Evolutionary conservation across 768 basidiomycete species (phyloP), one percentile per base, ranked within the genome.

Genomic region (Chalciporus sphaerocephalus): DNA sequence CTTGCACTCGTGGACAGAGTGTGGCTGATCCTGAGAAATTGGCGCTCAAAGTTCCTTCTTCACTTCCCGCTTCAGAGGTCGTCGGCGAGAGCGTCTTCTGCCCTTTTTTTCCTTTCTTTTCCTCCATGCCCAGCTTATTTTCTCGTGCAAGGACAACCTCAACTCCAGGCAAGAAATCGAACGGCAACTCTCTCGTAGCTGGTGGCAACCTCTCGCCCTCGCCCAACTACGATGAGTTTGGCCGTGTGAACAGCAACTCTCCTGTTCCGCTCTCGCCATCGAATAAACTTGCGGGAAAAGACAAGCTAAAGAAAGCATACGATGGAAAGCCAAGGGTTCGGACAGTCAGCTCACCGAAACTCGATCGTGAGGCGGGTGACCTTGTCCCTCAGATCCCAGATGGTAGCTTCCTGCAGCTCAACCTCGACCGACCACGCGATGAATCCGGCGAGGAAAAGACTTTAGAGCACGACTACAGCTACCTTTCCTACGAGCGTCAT

Each of bases 111-210:
- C 44, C 28, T 23, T 34, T 23, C 17, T 36, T 42, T 44, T 46
- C 52, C 58, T 65, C 74, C 69, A 86, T 87, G 84, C 83, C 78
- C 71, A 83, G 80, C 65, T 61, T 86, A 68, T 87, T 87, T 68
- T 84, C 85, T 62, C 79, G 84, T 55, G 62, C 80, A 51, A 76
- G 85, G 42, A 83, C 83, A 38, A 73, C 70, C 44, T 84, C 84
- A 17, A 76, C 77, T 2, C 69, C 79, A 28, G 62, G 66, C 38
- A 79, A 75, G 68, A 73, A 69, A 45, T 55, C 52, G 9, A n/a
- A 48, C 15, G 35, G 21, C 48, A 53, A 18, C 21, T 17, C 53
- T 23, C 35, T 36, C 45, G 41, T 42, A 10, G 48, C 36, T 20
- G 30, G 37, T 43, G 13, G 38, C 17, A 38, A 32, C 38, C 10